Evolutionary conservation across 371 early-diverging fungal species (phyloP).

Genomic region (Parasitella parasitica): DNA sequence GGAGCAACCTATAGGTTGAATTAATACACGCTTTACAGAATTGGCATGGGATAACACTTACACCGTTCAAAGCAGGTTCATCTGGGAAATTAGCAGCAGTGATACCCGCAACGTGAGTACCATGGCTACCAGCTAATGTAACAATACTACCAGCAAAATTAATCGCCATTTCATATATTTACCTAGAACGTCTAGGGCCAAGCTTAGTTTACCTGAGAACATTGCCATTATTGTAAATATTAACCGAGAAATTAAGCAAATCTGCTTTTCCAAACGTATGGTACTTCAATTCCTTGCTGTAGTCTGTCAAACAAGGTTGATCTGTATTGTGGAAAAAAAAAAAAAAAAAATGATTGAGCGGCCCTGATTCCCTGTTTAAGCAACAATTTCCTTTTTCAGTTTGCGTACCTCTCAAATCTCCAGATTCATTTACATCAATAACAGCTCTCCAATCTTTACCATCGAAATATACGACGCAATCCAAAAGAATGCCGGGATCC

Average conservation of each 20-base stretch:
- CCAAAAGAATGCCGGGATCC: constrained; percentile 79
- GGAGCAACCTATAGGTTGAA: constrained; percentile 67
- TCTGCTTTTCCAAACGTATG: constrained; percentile 76
- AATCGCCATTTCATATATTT: not conserved
- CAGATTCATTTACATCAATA: constrained; percentile 75
- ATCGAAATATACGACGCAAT: constrained; percentile 88
- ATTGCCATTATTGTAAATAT: constrained; percentile 87
- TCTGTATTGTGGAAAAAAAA: constrained; percentile 27
- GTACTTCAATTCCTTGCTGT: constrained; percentile 73
- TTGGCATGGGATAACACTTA: constrained; percentile 20
- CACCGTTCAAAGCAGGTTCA: constrained; percentile 83
- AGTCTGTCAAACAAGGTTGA: constrained; percentile 70
- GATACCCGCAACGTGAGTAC: constrained; percentile 94
- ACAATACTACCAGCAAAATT: constrained; percentile 61
- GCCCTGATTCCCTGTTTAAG: constrained; percentile 3
- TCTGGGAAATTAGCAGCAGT: constrained; percentile 83
- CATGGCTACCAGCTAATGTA: constrained; percentile 81
- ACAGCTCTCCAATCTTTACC: constrained; percentile 87
- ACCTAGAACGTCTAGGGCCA: not conserved
- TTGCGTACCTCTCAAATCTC: constrained; percentile 71
- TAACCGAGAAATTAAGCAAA: constrained; percentile 85
- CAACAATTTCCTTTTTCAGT: constrained; percentile 11
- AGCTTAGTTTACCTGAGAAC: constrained; percentile 58
- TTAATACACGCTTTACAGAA: not conserved
- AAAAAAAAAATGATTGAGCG: constrained; percentile 6